These are phyloP conservation scores for Venturia oleaginea DNA, from an alignment of 2,329 filamentous ascomycete species.

Conservation along the genomic window DNA sequence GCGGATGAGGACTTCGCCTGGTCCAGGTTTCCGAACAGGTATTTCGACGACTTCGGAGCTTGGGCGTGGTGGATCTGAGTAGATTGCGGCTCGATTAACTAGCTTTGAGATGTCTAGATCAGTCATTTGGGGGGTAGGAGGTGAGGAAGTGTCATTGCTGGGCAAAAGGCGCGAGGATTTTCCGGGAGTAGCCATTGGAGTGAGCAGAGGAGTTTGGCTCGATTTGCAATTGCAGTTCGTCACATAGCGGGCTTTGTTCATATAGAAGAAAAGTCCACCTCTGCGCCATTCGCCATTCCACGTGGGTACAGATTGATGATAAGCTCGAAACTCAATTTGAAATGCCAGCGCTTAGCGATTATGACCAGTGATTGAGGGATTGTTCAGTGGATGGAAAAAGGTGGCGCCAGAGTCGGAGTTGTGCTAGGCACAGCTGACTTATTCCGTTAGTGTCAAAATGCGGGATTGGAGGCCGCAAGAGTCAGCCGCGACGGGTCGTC, in stretches of 20 bases:
- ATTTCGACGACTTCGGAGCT: conserved; percentile 56
- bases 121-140: not conserved
- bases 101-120: conserved; percentile 24
- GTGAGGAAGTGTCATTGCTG: no score
- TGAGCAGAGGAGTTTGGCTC: no score
- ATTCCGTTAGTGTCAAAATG: not conserved
- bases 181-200: no score
- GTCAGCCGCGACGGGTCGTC: not conserved
- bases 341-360: no score
- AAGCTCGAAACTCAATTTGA: no score
- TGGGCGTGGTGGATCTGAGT: conserved; percentile 55
- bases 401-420: not conserved
- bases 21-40: conserved; percentile 54
- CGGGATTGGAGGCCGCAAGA: not conserved
- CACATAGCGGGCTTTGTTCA: no score
- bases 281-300: no score
- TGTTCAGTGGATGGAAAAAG: not conserved
- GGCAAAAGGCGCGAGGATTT: not conserved
- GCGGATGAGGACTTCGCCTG: conserved; percentile 54
- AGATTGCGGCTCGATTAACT: conserved; percentile 50
- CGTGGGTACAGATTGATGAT: no score
- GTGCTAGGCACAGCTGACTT: not conserved
- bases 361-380: no score
- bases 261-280: no score
- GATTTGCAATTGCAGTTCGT: no score